These are phyloP conservation scores for Nitzschia palea DNA, from an alignment of 108 stramenopile genomes.

Conservation along the genomic window DNA sequence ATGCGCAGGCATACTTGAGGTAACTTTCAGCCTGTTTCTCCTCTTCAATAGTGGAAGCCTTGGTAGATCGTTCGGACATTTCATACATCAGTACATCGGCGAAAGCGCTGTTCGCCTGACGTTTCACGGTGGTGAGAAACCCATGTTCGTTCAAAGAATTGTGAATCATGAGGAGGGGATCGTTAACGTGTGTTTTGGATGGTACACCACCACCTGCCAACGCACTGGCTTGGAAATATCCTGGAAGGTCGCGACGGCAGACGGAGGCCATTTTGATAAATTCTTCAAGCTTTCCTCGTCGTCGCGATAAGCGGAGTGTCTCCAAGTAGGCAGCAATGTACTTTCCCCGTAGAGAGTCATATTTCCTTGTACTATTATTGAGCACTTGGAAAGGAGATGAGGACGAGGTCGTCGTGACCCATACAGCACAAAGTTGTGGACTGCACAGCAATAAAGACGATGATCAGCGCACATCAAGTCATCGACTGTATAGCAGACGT, in stretches of 20 bases:
- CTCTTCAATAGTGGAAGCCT: constrained; percentile 22
- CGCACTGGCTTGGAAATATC: constrained; percentile 74
- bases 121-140: constrained; percentile 58
- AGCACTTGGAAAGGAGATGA: constrained; percentile 72
- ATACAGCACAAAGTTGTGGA: constrained; percentile 77
- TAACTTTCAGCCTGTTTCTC: constrained; percentile 37
- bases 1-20: constrained; percentile 59
- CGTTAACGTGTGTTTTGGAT: constrained; percentile 44
- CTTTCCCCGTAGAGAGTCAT: constrained; percentile 77
- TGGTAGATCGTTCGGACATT: constrained; percentile 22
- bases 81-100: constrained; percentile 60
- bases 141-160: constrained; percentile 26
- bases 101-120: constrained; percentile 53
- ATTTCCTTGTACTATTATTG: constrained; percentile 78
- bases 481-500: background rate
- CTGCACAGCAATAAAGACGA: constrained; percentile 21
- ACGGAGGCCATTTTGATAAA: constrained; percentile 49
- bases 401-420: constrained; percentile 60
- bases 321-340: constrained; percentile 76
- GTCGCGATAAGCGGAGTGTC: constrained; percentile 40
- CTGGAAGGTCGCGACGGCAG: constrained; percentile 65
- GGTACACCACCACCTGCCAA: constrained; percentile 43
- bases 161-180: constrained; percentile 40
- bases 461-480: background rate
- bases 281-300: constrained; percentile 54